Evolutionary conservation across 305 asterid species (phyloP), one percentile per base, ranked within the genome.

Genomic region (Fraxinus xanthoxyloides): DNA sequence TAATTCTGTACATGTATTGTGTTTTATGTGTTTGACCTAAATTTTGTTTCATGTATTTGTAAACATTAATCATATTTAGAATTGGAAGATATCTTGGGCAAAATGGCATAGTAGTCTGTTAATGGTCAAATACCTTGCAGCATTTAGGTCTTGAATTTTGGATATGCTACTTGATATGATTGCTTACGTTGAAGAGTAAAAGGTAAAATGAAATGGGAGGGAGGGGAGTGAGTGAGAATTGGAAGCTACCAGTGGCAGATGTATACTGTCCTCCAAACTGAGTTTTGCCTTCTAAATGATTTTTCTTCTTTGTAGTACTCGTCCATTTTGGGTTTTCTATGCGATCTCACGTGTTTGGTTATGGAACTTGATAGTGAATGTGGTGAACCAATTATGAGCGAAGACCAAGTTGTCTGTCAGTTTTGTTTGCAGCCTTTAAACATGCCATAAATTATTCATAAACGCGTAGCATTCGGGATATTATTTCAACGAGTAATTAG

Each of bases 1-100:
- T 90, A 89, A 87, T 79, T 84, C 75, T 90, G 92, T 92, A 88
- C 81, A 85, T 90, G 85, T 77, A 82, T 85, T 85, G 67, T 84
- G 69, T 84, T 67, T 32, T 82, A 77, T 85, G 83, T 84, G 86
- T 12, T 84, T 84, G 84, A 85, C 84, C 84, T 77, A 67, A 72
- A 40, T 80, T 80, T 36, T 91, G 77, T 79, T 79, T 83, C 84
- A 77, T 84, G 89, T 85, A 83, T 84, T 85, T 84, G 30, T 81
- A 69, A 46, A 78, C 75, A 81, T 82, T 86, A 81, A 86, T 79
- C 83, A 77, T 82, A 86, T 85, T 85, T 81, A 80, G 78, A 80
- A 77, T 48, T 38, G 77, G 81, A 80, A 23, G 80, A 75, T 74
- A 72, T 76, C 72, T 61, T 77, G 46, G 46, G 46, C 69, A 70